Evolutionary conservation across 345 rosid species (phyloP).

Genomic region (Heritiera fomes): DNA sequence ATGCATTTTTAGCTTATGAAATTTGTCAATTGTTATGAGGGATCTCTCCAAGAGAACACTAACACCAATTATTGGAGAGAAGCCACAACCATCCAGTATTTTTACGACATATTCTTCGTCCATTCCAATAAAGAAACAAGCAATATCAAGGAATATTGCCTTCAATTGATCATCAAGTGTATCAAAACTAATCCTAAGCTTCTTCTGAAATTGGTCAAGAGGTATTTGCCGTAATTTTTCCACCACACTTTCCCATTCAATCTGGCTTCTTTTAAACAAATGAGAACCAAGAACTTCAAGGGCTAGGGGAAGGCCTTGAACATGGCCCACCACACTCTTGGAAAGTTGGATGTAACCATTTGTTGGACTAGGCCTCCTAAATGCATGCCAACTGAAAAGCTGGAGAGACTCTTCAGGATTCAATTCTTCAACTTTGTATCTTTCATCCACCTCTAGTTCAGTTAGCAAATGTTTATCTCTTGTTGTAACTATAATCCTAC

Average conservation of each 20-base stretch:
- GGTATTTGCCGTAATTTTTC: neutral
- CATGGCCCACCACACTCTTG: neutral
- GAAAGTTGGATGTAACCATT: neutral
- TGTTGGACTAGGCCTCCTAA: neutral
- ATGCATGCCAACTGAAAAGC: constrained; percentile 5
- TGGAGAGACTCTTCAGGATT: neutral
- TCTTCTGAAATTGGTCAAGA: neutral
- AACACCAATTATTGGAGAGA: neutral
- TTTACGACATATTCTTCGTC: neutral
- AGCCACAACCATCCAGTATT: neutral
- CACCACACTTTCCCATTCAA: constrained; percentile 11
- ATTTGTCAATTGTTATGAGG: neutral
- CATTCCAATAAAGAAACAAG: constrained; percentile 19
- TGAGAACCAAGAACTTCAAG: constrained; percentile 12
- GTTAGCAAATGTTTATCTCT: neutral
- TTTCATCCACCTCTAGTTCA: neutral
- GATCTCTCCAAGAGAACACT: neutral
- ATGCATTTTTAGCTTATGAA: neutral
- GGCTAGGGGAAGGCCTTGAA: constrained; percentile 22
- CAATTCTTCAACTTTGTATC: neutral
- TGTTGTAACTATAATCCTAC: constrained; percentile 5
- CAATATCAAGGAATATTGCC: constrained; percentile 19
- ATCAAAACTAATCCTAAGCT: constrained; percentile 17
- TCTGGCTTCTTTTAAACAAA: neutral
- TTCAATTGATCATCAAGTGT: neutral